phyloP scores from a whole-genome alignment of 2,329 filamentous ascomycete genomes.

The Teratosphaeria viscida region DNA sequence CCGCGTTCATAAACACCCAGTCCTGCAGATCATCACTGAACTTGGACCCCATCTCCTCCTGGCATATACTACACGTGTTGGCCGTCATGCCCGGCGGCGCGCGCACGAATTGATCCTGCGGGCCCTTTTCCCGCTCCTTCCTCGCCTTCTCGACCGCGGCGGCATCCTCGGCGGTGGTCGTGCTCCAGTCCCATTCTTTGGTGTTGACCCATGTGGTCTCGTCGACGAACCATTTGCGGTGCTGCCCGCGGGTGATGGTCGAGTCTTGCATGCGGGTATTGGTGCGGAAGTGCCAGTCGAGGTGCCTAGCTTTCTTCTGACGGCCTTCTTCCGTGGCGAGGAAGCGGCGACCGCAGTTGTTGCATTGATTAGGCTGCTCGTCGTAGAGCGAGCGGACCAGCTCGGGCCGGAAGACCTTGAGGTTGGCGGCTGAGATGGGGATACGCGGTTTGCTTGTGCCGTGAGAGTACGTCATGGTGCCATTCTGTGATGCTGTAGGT shows the following conservation, averaged over 20 bases:
- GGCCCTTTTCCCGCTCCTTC: slow-evolving; percentile 34
- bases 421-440: slow-evolving; percentile 18
- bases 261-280: slow-evolving; percentile 82
- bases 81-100: slow-evolving; percentile 67
- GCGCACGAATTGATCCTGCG: slow-evolving; percentile 61
- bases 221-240: slow-evolving; percentile 90
- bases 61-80: slow-evolving; percentile 85
- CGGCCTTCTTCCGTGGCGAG: slow-evolving; percentile 64
- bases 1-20: slow-evolving; percentile 91
- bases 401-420: slow-evolving; percentile 52
- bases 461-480: slow-evolving; percentile 9
- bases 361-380: slow-evolving; percentile 74
- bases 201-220: slow-evolving; percentile 88
- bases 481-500: slow-evolving; percentile 11
- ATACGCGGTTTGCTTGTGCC: slow-evolving; percentile 6
- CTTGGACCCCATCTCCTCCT: slow-evolving; percentile 84
- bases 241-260: slow-evolving; percentile 66
- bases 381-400: slow-evolving; percentile 69
- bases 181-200: slow-evolving; percentile 61
- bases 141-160: slow-evolving; percentile 16
- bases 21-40: slow-evolving; percentile 92
- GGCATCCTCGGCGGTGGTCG: slow-evolving; percentile 32
- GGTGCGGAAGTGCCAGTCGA: slow-evolving; percentile 97
- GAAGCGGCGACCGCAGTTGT: slow-evolving; percentile 85
- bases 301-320: slow-evolving; percentile 77